These are phyloP conservation scores for Chenopodium suecicum DNA, from an alignment of 148 eudicot genomes.

Conservation along the genomic window DNA sequence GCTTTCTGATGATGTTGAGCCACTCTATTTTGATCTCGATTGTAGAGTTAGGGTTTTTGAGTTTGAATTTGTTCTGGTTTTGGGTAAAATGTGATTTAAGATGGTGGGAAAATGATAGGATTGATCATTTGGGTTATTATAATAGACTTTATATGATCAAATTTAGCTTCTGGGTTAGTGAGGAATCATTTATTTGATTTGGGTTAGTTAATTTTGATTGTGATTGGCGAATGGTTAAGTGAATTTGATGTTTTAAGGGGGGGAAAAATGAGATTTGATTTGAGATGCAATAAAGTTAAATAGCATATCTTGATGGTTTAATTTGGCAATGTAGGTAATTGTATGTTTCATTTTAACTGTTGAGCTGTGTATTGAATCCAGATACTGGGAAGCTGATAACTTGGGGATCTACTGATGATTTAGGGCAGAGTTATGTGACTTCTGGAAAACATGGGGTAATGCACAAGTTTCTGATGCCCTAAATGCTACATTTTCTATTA, in stretches of 20 bases:
- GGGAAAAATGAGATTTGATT: not conserved
- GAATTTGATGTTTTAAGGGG: not conserved
- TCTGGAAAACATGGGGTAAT: conserved; percentile 98
- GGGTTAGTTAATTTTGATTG: not conserved
- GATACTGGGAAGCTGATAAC: conserved; percentile 89
- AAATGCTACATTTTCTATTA: not conserved
- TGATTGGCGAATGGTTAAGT: not conserved
- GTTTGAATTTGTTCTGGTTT: not conserved
- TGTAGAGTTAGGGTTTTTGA: not conserved
- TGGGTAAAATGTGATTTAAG: not conserved
- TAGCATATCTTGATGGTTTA: not conserved
- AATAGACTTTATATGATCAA: not conserved
- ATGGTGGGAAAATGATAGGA: not conserved
- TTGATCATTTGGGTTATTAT: not conserved
- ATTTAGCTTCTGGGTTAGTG: not conserved
- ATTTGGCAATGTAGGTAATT: conserved; percentile 19
- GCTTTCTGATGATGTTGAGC: not conserved
- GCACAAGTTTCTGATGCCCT: conserved; percentile 10
- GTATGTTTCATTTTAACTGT: conserved; percentile 7
- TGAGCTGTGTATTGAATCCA: conserved; percentile 20
- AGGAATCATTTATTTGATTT: not conserved
- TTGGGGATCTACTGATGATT: conserved; percentile 98
- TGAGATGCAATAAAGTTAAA: not conserved
- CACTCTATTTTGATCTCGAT: not conserved
- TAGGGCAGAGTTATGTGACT: conserved; percentile 93